Percentiles rank a stretch among this genome's conserved stretches.
Conservation (phyloP, 2,329 filamentous ascomycete genomes). For the Cladosporium austrohemisphaericum region DNA sequence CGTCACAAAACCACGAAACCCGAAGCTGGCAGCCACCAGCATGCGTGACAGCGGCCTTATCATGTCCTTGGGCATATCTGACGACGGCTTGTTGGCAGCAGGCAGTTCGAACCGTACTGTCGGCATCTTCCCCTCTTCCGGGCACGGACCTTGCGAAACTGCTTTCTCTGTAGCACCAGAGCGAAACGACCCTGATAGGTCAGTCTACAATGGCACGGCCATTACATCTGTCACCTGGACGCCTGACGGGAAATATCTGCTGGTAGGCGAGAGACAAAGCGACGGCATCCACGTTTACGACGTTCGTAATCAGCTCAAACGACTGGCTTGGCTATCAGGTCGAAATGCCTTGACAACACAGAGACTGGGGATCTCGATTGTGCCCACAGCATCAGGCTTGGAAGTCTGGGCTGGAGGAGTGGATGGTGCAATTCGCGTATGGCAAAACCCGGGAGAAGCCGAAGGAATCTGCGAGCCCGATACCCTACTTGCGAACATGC, state of each 20-base stretch:
- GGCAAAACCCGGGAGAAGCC: slow-evolving; percentile 43
- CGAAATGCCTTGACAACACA: slow-evolving; percentile 50
- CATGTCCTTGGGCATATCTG: slow-evolving; percentile 48
- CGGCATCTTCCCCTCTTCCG: slow-evolving; percentile 52
- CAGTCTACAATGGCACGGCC: slow-evolving; percentile 45
- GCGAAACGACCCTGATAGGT: slow-evolving; percentile 9
- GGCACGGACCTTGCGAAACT: slow-evolving; percentile 40
- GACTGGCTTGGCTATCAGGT: slow-evolving; percentile 48
- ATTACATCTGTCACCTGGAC: slow-evolving; percentile 57
- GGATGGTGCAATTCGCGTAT: slow-evolving; percentile 49
- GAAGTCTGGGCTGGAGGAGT: slow-evolving; percentile 59
- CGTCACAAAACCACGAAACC: slow-evolving; percentile 36
- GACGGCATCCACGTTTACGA: slow-evolving; percentile 57
- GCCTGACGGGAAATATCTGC: slow-evolving; percentile 55
- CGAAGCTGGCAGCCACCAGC: slow-evolving; percentile 35
- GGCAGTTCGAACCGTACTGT: slow-evolving; percentile 56
- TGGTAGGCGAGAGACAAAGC: slow-evolving; percentile 55
- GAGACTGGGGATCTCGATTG: slow-evolving; percentile 54
- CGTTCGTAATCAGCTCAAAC: slow-evolving; percentile 50
- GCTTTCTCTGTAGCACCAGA: slow-evolving; percentile 43
- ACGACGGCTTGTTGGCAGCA: slow-evolving; percentile 51
- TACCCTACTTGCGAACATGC: slow-evolving; percentile 39
- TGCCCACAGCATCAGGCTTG: slow-evolving; percentile 37
- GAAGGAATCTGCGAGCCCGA: slow-evolving; percentile 42
- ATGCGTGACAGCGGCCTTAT: slow-evolving; percentile 49